phyloP scores from a whole-genome alignment of 495 filamentous ascomycete genomes.

The Talaromyces nanjingensis region DNA sequence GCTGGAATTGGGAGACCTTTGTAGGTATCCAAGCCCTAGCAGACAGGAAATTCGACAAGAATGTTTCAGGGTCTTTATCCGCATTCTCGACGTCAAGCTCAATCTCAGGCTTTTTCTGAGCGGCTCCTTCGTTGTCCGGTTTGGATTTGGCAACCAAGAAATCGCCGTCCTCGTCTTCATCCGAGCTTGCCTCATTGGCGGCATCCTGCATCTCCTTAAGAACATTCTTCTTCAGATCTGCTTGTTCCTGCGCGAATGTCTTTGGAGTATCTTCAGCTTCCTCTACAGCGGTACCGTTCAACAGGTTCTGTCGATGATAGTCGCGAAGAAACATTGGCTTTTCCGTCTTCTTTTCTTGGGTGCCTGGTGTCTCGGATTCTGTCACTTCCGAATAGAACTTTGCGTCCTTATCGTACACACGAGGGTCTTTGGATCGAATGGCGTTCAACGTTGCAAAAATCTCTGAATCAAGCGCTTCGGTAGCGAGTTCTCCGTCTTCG shows the following conservation, averaged over 20 bases:
- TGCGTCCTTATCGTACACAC: constrained; percentile 72
- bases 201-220: constrained; percentile 73
- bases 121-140: constrained; percentile 28
- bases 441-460: constrained; percentile 79
- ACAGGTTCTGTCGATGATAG: constrained; percentile 81
- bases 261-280: constrained; percentile 43
- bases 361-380: constrained; percentile 22
- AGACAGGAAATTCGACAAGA: constrained; percentile 81
- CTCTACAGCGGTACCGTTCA: constrained; percentile 56
- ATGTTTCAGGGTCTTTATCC: constrained; percentile 85
- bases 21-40: constrained; percentile 81
- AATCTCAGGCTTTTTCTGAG: constrained; percentile 38
- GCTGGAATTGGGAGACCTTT: constrained; percentile 50
- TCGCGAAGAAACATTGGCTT: constrained; percentile 83
- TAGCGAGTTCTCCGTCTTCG: constrained; percentile 77
- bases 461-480: constrained; percentile 73
- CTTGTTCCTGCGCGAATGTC: constrained; percentile 83
- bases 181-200: constrained; percentile 27
- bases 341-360: constrained; percentile 48
- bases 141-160: constrained; percentile 60
- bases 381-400: constrained; percentile 70
- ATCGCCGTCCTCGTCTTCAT: constrained; percentile 56
- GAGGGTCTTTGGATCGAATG: constrained; percentile 81
- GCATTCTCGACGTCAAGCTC: constrained; percentile 64
- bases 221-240: constrained; percentile 66